A percentile compares a stretch with the other conserved stretches of the same genome.
Conservation (phyloP, 2,329 filamentous ascomycete species). For the Trichoderma sp. region DNA sequence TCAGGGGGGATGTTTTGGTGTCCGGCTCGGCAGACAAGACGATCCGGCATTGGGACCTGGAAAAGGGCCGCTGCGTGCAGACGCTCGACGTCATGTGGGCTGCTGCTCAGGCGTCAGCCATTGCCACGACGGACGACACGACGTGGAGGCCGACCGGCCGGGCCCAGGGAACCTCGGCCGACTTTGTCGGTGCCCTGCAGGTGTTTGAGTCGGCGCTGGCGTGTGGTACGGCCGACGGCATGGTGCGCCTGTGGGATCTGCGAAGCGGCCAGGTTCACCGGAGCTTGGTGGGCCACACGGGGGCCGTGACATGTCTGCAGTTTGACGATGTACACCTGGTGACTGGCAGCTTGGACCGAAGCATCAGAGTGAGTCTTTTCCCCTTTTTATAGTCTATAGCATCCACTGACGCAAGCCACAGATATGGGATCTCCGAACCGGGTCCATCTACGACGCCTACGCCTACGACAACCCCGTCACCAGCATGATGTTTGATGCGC, state of each 20-base stretch:
- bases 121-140: conserved; percentile 61
- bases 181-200: conserved; percentile 93
- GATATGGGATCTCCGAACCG: conserved; percentile 98
- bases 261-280: conserved; percentile 96
- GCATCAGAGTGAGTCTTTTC: conserved; percentile 74
- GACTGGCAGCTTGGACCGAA: conserved; percentile 88
- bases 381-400: background rate
- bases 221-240: conserved; percentile 94
- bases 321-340: conserved; percentile 96
- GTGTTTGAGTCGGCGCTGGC: conserved; percentile 95
- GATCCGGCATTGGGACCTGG: conserved; percentile 93
- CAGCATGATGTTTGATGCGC: conserved; percentile 94
- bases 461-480: conserved; percentile 91
- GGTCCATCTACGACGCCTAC: conserved; percentile 92
- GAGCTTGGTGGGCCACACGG: conserved; percentile 92
- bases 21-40: conserved; percentile 98
- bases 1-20: conserved; percentile 84
- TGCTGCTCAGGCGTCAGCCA: conserved; percentile 81
- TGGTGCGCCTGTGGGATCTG: conserved; percentile 96
- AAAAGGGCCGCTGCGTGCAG: conserved; percentile 95
- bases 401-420: conserved; percentile 44
- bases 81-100: conserved; percentile 98
- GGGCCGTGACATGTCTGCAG: conserved; percentile 88
- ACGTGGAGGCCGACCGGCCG: conserved; percentile 75
- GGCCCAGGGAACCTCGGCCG: conserved; percentile 65